A percentile compares a stretch with the other conserved stretches of the same genome.
Conservation (phyloP, 2,329 filamentous ascomycete genomes). For the Claviceps purpurea region DNA sequence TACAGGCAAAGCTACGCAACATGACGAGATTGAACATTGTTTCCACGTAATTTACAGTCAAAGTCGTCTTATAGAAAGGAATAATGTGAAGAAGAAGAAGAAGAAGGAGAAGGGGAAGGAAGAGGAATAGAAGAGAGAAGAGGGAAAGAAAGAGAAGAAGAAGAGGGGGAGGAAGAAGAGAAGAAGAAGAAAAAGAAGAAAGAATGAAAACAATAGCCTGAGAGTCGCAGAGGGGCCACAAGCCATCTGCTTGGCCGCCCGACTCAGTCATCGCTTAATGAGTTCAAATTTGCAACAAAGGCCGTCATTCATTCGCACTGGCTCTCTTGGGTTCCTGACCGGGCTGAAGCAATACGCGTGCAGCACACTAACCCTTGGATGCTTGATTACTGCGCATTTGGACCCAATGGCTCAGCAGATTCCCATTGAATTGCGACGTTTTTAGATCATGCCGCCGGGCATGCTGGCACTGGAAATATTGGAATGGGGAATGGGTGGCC, state of each 20-base stretch:
- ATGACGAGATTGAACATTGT: background rate
- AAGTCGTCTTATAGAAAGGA: background rate
- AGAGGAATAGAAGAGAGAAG: background rate
- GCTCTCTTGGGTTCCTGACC: background rate
- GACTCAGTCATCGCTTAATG: constrained; percentile 1
- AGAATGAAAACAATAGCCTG: background rate
- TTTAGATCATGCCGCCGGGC: constrained; percentile 33
- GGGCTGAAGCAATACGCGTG: background rate
- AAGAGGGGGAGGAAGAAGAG: background rate
- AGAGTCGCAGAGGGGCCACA: background rate
- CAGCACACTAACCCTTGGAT: background rate
- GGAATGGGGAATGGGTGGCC: constrained; percentile 6
- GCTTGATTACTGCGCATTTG: no score
- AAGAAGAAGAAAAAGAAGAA: background rate
- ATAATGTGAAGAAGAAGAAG: background rate
- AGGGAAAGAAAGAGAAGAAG: background rate
- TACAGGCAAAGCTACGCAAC: constrained; percentile 7
- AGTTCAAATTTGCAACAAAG: background rate
- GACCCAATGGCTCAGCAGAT: background rate
- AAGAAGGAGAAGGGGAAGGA: no score
- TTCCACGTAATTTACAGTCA: constrained; percentile 6
- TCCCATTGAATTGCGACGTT: no score
- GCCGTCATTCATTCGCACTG: constrained; percentile 6
- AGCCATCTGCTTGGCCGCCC: background rate
- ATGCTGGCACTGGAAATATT: constrained; percentile 18